Conservation (phyloP, 2,329 filamentous ascomycete genomes). For the Dactylellina haptotyla region DNA sequence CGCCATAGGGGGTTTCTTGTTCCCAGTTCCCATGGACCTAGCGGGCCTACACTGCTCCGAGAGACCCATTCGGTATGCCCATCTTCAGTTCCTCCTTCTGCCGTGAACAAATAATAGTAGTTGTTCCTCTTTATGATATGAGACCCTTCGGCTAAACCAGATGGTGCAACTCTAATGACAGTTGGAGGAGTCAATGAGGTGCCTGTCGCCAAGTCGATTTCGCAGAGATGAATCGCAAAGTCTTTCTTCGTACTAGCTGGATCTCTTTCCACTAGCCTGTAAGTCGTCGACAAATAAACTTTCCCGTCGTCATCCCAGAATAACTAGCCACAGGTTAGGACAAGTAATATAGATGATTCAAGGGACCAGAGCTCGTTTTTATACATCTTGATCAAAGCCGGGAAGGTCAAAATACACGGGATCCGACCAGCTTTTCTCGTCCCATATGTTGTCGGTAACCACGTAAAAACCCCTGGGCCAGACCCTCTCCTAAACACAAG, state of each 20-base stretch:
- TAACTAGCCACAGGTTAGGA: conserved; percentile 59
- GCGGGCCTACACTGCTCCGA: conserved; percentile 62
- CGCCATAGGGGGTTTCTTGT: conserved; percentile 67
- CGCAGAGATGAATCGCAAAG: conserved; percentile 66
- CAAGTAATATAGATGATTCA: not conserved
- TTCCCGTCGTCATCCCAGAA: conserved; percentile 65
- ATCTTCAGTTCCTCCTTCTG: conserved; percentile 71
- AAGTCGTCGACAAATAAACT: conserved; percentile 66
- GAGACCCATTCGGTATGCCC: conserved; percentile 71
- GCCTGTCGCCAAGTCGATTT: conserved; percentile 64
- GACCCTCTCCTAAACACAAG: conserved; percentile 47
- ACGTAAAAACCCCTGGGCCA: conserved; percentile 68
- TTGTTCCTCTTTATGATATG: conserved; percentile 70
- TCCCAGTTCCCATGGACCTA: conserved; percentile 64
- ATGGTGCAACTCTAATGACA: conserved; percentile 58
- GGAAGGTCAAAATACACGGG: conserved; percentile 67
- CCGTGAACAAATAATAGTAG: conserved; percentile 71
- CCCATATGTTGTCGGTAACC: conserved; percentile 67
- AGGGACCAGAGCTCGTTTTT: conserved; percentile 52
- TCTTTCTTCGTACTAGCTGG: conserved; percentile 47
- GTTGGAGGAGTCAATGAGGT: conserved; percentile 62
- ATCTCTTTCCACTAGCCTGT: conserved; percentile 58
- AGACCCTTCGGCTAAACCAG: conserved; percentile 67
- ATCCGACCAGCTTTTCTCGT: conserved; percentile 66
- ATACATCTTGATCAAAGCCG: conserved; percentile 59